Evolutionary conservation across 345 rosid genomes (phyloP), one percentile per base, ranked within the genome.

Genomic region (Melaleuca quinquenervia): DNA sequence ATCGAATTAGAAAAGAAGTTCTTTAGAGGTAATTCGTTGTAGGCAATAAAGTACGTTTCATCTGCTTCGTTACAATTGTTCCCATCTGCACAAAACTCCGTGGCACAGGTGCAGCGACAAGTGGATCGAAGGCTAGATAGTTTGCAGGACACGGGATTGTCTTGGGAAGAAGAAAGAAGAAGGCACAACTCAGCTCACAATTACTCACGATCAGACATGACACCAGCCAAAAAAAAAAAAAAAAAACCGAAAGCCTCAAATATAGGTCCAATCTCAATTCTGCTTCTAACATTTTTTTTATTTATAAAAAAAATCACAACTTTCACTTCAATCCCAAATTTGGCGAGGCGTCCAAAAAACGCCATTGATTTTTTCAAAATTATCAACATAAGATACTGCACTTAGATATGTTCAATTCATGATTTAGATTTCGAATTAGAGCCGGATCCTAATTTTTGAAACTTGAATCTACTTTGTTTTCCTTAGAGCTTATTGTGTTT

Each of bases 261-360:
- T 8, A 32, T 64, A 3, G 9, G 2, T 29, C 20, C 22, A 4
- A 32, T 32, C 18, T 0, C 22, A 0, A 0, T 16, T 32, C 44
- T 16, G 9, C 0, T 22, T 3, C 3, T 5, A 64, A 1, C 8
- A 0, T 32, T 16, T 15, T 5, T 13, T 20, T 32, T 7, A 41
- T 16, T 15, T 15, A 14, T 6, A 29, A 2, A 3, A 5, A 16
- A 29, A 32, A 14, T 8, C 16, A 0, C 8, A 32, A 64, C 3
- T 8, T 64, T 64, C 0, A 32, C 7, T 32, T 1, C 2, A 36
- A 0, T 16, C 3, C 3, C 13, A 32, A 16, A 32, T 64, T 9
- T 29, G 5, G 2, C 10, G 0, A 0, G 3, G 0, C 3, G 0
- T 70, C 22, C 3, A 32, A 70, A 32, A 70, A 16, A 16, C 0